phyloP scores from a whole-genome alignment of 2,329 filamentous ascomycete species.

The Scopulariopsis brevicaulis region DNA sequence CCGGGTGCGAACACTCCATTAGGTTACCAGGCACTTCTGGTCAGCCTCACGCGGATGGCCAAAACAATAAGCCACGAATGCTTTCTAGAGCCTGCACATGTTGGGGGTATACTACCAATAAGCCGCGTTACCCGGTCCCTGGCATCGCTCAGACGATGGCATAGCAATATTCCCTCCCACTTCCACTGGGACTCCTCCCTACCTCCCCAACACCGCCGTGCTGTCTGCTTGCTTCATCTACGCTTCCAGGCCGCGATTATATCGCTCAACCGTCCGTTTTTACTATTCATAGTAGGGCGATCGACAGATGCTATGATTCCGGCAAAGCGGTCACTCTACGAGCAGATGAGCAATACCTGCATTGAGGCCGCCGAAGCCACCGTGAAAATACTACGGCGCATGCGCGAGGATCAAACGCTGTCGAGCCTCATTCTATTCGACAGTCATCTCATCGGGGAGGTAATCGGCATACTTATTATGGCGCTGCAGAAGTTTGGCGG shows the following conservation, averaged over 20 bases:
- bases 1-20: background rate
- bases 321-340: background rate
- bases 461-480: conserved; percentile 1
- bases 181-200: background rate
- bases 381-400: background rate
- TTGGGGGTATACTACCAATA: background rate
- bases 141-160: background rate
- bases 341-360: conserved; percentile 1
- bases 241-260: background rate
- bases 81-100: background rate
- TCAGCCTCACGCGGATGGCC: background rate
- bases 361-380: conserved; percentile 1
- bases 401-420: background rate
- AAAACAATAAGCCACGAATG: conserved; percentile 1
- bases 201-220: background rate
- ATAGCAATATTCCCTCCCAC: background rate
- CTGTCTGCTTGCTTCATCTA: background rate
- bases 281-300: background rate
- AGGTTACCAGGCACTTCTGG: background rate
- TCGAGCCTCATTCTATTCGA: conserved; percentile 1
- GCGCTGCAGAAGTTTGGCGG: background rate
- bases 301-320: background rate
- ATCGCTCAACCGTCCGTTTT: background rate
- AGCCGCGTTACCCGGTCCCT: conserved; percentile 1
- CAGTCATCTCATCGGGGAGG: background rate